Conservation (phyloP, 1,284 basidiomycete species). For the Puccinia hordei region DNA sequence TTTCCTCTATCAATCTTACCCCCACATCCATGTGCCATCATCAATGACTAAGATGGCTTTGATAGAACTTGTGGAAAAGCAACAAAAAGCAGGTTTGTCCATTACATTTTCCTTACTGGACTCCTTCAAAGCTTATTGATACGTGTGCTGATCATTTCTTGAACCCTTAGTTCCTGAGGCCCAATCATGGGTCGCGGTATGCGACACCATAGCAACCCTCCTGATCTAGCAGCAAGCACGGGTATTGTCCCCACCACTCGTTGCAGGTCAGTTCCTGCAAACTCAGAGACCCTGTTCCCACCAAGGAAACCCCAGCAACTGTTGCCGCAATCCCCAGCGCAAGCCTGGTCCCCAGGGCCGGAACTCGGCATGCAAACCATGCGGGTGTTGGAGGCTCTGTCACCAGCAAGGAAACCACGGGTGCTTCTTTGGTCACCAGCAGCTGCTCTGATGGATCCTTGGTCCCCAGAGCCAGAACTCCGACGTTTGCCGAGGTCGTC, state of each 20-base stretch:
- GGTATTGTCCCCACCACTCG: background rate
- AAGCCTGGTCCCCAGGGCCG: too few species aligned
- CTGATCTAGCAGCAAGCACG: background rate
- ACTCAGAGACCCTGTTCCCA: too few species aligned
- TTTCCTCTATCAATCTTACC: background rate
- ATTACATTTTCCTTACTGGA: background rate
- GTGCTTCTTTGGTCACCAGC: too few species aligned
- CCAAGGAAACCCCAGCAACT: too few species aligned
- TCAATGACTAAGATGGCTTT: background rate
- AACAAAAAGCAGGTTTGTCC: background rate
- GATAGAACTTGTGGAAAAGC: background rate
- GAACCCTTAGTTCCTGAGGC: background rate
- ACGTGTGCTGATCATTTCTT: background rate
- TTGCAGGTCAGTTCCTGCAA: background rate
- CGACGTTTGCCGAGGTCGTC: too few species aligned
- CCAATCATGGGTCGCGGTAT: background rate
- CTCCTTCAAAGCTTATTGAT: too few species aligned
- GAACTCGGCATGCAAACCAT: too few species aligned
- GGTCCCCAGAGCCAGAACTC: too few species aligned
- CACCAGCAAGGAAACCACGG: too few species aligned
- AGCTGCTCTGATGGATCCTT: too few species aligned
- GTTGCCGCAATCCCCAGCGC: too few species aligned
- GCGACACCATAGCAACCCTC: background rate
- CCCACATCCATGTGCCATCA: background rate
- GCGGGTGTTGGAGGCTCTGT: too few species aligned